Evolutionary conservation across 2,329 filamentous ascomycete species (phyloP).

Genomic region (Tetracladium maxilliforme): DNA sequence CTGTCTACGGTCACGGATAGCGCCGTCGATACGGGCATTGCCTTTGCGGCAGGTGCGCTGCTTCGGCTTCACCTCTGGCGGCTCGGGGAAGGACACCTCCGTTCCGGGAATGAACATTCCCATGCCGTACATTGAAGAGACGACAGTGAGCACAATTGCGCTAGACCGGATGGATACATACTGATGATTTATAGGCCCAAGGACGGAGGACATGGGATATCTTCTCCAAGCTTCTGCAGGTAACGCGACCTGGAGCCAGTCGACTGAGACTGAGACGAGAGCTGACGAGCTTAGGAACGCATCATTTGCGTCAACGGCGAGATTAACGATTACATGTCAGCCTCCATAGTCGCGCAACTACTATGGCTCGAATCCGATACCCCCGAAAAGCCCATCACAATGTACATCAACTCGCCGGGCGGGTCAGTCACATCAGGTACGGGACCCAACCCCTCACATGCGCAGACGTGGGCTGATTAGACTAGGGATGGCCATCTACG

Average conservation of each 20-base stretch:
- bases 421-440: slow-evolving; percentile 73
- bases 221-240: slow-evolving; percentile 66
- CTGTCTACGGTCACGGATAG: not conserved
- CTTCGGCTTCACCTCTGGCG: no score
- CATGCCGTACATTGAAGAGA: slow-evolving; percentile 38
- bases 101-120: no score
- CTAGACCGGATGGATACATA: slow-evolving; percentile 3
- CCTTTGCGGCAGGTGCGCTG: slow-evolving; percentile 25
- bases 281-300: slow-evolving; percentile 46
- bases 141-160: slow-evolving; percentile 27
- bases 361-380: slow-evolving; percentile 97
- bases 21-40: not conserved
- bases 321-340: slow-evolving; percentile 80
- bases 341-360: slow-evolving; percentile 89
- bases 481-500: slow-evolving; percentile 72
- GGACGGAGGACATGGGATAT: slow-evolving; percentile 74
- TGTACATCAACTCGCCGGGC: slow-evolving; percentile 96
- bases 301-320: slow-evolving; percentile 88
- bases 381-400: slow-evolving; percentile 84
- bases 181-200: slow-evolving; percentile 40
- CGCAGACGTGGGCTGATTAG: not conserved
- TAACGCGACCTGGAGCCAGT: slow-evolving; percentile 14
- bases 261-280: not conserved
- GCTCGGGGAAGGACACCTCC: no score
- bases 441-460: slow-evolving; percentile 2